A percentile compares a stretch with the other conserved stretches of the same genome.
These are phyloP conservation scores for Skeletonema potamos DNA, from an alignment of 108 stramenopile species.

Conservation along the genomic window DNA sequence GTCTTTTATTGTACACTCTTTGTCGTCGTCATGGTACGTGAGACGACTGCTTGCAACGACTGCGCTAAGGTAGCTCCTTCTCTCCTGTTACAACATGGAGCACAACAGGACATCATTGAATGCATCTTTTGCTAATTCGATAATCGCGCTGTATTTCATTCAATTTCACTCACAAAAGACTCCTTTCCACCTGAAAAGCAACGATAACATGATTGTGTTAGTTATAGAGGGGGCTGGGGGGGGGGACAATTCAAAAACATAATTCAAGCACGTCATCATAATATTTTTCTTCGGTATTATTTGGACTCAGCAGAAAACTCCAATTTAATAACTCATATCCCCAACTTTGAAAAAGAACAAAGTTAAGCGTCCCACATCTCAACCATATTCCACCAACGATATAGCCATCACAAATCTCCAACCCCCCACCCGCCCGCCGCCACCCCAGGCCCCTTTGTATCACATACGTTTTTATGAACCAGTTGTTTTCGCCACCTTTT, in stretches of 20 bases:
- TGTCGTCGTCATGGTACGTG: no score
- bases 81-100: not conserved
- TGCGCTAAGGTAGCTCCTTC: no score
- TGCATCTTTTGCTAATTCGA: not conserved
- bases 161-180: no score
- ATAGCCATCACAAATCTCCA: not conserved
- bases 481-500: slow-evolving; percentile 27
- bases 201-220: not conserved
- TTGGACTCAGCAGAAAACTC: slow-evolving; percentile 23
- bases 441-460: not conserved
- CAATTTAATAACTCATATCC: slow-evolving; percentile 24
- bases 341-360: not conserved
- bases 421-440: not conserved
- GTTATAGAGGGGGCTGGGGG: no score
- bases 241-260: no score
- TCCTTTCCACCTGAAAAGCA: no score
- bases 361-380: slow-evolving; percentile 20
- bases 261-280: not conserved
- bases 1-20: no score
- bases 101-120: not conserved
- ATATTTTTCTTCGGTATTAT: not conserved
- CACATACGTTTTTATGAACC: slow-evolving; percentile 20
- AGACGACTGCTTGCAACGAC: no score
- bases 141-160: no score
- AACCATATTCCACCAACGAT: slow-evolving; percentile 9